Evolutionary conservation across 139 green algal genomes (phyloP).

Genomic region (Diplosphaera chodatii): DNA sequence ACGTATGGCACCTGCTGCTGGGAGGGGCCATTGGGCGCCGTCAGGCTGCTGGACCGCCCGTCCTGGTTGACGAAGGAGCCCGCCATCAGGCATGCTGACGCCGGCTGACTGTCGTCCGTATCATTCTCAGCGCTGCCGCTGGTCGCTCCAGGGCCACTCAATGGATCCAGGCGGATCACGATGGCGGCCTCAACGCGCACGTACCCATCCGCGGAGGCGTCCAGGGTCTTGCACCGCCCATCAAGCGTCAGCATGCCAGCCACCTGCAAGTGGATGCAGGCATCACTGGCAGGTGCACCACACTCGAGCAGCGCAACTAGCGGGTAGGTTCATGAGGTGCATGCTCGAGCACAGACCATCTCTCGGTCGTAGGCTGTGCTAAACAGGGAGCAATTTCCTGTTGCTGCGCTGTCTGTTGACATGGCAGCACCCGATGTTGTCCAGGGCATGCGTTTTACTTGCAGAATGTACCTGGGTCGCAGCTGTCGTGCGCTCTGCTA

Average conservation of each 20-base stretch:
- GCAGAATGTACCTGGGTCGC: not conserved
- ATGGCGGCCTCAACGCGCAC: constrained; percentile 24
- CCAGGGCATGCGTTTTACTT: too few relatives aligned
- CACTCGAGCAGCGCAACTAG: too few relatives aligned
- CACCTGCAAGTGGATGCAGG: too few relatives aligned
- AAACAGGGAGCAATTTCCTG: too few relatives aligned
- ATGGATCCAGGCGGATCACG: constrained; percentile 3
- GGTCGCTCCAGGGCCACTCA: not conserved
- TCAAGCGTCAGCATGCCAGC: constrained; percentile 55
- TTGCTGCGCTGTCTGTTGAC: too few relatives aligned
- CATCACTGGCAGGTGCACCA: too few relatives aligned
- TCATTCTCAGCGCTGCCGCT: not conserved
- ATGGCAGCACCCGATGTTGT: too few relatives aligned
- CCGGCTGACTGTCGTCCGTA: not conserved
- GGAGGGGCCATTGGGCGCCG: constrained; percentile 73
- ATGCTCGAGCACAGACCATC: too few relatives aligned
- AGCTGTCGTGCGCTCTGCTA: constrained; percentile 29
- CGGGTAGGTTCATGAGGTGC: too few relatives aligned
- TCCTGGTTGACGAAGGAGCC: constrained; percentile 72
- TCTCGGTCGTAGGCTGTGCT: too few relatives aligned
- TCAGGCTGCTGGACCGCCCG: constrained; percentile 70
- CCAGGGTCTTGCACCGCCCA: constrained; percentile 43
- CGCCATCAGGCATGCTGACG: constrained; percentile 7
- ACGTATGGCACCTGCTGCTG: constrained; percentile 42
- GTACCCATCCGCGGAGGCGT: constrained; percentile 30